These are phyloP conservation scores for Globisporangium polare DNA, from an alignment of 352 stramenopile species.

Conservation along the genomic window DNA sequence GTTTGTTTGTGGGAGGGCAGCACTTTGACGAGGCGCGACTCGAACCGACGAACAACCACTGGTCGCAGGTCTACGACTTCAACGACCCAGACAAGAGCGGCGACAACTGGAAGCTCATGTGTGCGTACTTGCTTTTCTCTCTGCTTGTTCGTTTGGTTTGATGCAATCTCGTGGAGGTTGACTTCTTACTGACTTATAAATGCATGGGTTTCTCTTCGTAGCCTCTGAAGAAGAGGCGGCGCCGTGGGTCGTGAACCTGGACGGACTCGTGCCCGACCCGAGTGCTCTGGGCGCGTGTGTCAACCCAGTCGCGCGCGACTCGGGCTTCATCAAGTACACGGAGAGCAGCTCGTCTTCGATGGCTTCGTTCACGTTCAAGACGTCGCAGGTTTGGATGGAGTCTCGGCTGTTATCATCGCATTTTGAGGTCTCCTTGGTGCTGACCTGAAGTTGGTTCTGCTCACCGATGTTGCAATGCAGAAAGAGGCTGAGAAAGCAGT, in stretches of 20 bases:
- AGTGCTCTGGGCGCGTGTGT: slow-evolving; percentile 36
- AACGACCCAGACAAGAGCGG: slow-evolving; percentile 85
- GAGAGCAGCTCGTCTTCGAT: slow-evolving; percentile 36
- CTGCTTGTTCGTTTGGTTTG: neutral
- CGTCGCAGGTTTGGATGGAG: slow-evolving; percentile 30
- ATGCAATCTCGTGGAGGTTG: no score
- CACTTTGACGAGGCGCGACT: slow-evolving; percentile 71
- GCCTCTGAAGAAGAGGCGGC: slow-evolving; percentile 36
- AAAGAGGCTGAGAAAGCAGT: slow-evolving; percentile 24
- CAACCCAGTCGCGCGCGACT: slow-evolving; percentile 58
- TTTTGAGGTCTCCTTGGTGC: neutral
- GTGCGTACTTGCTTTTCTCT: neutral
- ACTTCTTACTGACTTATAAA: no score
- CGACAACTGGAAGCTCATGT: slow-evolving; percentile 60
- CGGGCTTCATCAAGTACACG: slow-evolving; percentile 51
- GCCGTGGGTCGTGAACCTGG: slow-evolving; percentile 53
- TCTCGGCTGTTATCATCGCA: neutral
- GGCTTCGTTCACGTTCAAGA: slow-evolving; percentile 70
- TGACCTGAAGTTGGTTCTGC: neutral
- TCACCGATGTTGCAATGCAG: neutral
- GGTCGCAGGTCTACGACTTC: slow-evolving; percentile 91
- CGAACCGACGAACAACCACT: slow-evolving; percentile 86
- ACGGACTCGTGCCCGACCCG: slow-evolving; percentile 31
- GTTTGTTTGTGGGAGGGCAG: slow-evolving; percentile 15
- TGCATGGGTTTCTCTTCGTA: slow-evolving; percentile 14